Conservation (phyloP, 163 green algal genomes). For the Dunaliella salina region DNA sequence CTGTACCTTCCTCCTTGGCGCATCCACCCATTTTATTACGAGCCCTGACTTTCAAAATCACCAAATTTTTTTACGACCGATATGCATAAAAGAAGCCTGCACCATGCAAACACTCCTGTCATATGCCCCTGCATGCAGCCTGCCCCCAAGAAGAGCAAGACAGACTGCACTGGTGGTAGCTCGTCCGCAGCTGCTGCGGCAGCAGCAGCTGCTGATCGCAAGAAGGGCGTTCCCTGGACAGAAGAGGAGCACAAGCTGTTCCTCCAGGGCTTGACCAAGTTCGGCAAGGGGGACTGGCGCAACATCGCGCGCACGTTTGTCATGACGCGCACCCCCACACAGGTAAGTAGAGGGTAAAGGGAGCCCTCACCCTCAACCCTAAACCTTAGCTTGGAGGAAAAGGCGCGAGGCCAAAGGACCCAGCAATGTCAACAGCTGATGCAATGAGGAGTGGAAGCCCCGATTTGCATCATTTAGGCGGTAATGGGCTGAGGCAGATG, state of each 20-base stretch:
- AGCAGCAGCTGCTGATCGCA: slow-evolving; percentile 47
- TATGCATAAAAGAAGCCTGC: background rate
- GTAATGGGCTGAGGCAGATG: no score
- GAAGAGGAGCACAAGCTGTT: slow-evolving; percentile 92
- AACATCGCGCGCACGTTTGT: slow-evolving; percentile 88
- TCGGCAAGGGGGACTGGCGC: slow-evolving; percentile 92
- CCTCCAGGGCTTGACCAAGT: slow-evolving; percentile 85
- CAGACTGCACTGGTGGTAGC: background rate
- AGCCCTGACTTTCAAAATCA: background rate
- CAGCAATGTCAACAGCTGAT: no score
- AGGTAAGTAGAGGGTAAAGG: slow-evolving; percentile 48
- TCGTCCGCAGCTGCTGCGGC: slow-evolving; percentile 12
- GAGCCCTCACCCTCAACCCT: no score
- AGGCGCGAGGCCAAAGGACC: no score
- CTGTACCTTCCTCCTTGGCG: background rate
- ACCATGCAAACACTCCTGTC: background rate
- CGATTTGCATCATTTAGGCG: no score
- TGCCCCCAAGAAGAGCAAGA: slow-evolving; percentile 5
- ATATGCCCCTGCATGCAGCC: background rate
- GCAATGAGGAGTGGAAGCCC: no score
- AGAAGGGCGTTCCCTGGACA: slow-evolving; percentile 91
- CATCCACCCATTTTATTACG: background rate
- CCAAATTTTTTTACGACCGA: background rate
- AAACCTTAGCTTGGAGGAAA: no score
- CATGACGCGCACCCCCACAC: slow-evolving; percentile 81